These are phyloP conservation scores for Dinochytrium kinnereticum DNA, from an alignment of 371 early-diverging fungal species.

Conservation along the genomic window DNA sequence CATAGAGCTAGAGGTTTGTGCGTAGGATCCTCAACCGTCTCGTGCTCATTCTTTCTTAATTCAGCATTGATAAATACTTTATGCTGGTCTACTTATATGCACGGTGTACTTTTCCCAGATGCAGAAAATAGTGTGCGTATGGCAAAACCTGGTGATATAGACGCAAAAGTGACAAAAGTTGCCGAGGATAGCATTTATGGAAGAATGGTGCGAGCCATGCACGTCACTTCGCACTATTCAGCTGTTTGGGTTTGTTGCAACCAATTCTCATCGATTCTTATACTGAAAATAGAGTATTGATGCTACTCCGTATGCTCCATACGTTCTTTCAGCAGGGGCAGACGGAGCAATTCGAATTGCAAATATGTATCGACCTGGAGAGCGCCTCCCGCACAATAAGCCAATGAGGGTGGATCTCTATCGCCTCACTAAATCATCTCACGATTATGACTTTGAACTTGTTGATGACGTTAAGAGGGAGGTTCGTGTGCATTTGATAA, in stretches of 20 bases:
- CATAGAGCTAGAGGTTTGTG: conserved; percentile 41
- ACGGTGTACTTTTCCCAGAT: conserved; percentile 33
- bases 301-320: conserved; percentile 34
- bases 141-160: conserved; percentile 28
- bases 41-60: too few relatives aligned
- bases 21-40: too few relatives aligned
- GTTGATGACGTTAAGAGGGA: conserved; percentile 31
- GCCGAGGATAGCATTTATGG: not conserved
- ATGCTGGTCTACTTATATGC: not conserved
- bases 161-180: not conserved
- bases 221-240: conserved; percentile 20
- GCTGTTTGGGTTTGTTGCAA: conserved; percentile 40
- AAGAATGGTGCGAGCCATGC: conserved; percentile 4
- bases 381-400: conserved; percentile 16
- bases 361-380: conserved; percentile 27
- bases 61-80: too few relatives aligned
- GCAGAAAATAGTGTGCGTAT: conserved; percentile 36
- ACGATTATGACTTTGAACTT: conserved; percentile 15
- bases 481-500: conserved; percentile 7
- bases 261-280: not conserved
- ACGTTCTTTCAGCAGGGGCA: conserved; percentile 39
- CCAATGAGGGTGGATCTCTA: conserved; percentile 31
- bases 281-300: conserved; percentile 28
- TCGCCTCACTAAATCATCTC: conserved; percentile 28
- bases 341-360: conserved; percentile 46